A percentile compares a stretch with the other conserved stretches of the same genome.
Conservation (phyloP, 805 yeast genomes). For the Wickerhamomyces ciferrii region DNA sequence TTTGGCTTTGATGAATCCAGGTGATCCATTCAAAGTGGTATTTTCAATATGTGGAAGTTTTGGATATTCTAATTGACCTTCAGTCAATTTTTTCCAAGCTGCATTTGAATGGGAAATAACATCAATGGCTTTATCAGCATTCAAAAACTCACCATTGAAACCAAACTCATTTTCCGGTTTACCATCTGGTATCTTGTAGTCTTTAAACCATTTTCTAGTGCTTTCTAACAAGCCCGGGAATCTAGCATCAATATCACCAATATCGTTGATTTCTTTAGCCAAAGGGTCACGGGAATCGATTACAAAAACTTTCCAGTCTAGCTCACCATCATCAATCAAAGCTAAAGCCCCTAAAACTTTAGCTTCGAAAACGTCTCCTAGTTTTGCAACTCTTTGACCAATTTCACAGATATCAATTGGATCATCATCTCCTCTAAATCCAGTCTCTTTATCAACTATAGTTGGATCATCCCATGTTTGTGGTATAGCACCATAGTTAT, state of each 20-base stretch:
- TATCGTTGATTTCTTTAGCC: constrained; percentile 51
- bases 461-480: constrained; percentile 99
- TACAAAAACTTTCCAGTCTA: constrained; percentile 89
- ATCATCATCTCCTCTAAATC: constrained; percentile 80
- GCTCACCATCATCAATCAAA: constrained; percentile 87
- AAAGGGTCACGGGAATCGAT: constrained; percentile 65
- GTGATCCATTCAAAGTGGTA: constrained; percentile 51
- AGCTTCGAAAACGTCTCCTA: constrained; percentile 63
- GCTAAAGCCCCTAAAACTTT: constrained; percentile 76
- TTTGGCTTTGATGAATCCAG: constrained; percentile 34
- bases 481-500: constrained; percentile 84
- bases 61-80: constrained; percentile 33
- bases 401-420: constrained; percentile 94
- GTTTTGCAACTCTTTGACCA: constrained; percentile 36
- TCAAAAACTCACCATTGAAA: constrained; percentile 61
- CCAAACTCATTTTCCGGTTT: constrained; percentile 74
- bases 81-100: constrained; percentile 60
- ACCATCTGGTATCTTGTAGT: constrained; percentile 80
- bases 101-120: constrained; percentile 59
- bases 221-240: constrained; percentile 70
- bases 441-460: constrained; percentile 33
- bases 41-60: constrained; percentile 33
- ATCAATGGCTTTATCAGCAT: constrained; percentile 51
- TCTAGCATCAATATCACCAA: constrained; percentile 60
- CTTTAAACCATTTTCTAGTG: constrained; percentile 75